phyloP scores from a whole-genome alignment of 805 yeast genomes.

The Ogataea salicorniae region DNA sequence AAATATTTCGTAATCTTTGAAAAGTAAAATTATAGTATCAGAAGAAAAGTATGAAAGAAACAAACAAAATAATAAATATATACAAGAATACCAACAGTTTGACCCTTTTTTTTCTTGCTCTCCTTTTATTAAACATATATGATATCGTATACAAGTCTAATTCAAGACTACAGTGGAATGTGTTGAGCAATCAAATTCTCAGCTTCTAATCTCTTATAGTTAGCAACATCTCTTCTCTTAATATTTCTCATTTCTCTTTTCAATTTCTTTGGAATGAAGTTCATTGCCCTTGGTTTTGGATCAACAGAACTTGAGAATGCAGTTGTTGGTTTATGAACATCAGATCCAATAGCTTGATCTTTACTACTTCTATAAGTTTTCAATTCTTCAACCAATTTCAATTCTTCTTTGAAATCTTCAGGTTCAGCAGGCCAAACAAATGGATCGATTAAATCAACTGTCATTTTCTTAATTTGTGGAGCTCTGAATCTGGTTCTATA shows the following conservation, averaged over 20 bases:
- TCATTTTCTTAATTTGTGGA: slow-evolving; percentile 90
- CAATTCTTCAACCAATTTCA: slow-evolving; percentile 38
- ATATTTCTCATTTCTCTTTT: slow-evolving; percentile 42
- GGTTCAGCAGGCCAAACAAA: slow-evolving; percentile 84
- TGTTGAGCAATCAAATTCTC: slow-evolving; percentile 35
- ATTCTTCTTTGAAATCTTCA: slow-evolving; percentile 31
- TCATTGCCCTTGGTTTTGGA: slow-evolving; percentile 52
- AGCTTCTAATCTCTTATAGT: slow-evolving; percentile 23
- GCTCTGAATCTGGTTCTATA: slow-evolving; percentile 65
- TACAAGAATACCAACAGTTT: too few relatives aligned
- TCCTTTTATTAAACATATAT: neutral
- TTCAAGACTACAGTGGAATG: slow-evolving; percentile 33
- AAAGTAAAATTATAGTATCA: too few relatives aligned
- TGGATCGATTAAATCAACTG: slow-evolving; percentile 92
- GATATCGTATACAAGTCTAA: slow-evolving; percentile 22
- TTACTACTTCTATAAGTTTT: slow-evolving; percentile 48
- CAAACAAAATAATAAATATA: too few relatives aligned
- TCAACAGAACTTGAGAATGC: slow-evolving; percentile 70
- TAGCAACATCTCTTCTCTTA: slow-evolving; percentile 31
- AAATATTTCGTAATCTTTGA: too few relatives aligned
- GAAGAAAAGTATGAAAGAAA: too few relatives aligned
- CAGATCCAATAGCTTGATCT: slow-evolving; percentile 54
- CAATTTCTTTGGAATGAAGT: slow-evolving; percentile 53
- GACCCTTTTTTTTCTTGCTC: too few relatives aligned
- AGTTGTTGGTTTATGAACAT: slow-evolving; percentile 56